Percentiles rank a stretch among this genome's conserved stretches.
phyloP scores from a whole-genome alignment of 257 asterid genomes.

The Solanum clarkiae region DNA sequence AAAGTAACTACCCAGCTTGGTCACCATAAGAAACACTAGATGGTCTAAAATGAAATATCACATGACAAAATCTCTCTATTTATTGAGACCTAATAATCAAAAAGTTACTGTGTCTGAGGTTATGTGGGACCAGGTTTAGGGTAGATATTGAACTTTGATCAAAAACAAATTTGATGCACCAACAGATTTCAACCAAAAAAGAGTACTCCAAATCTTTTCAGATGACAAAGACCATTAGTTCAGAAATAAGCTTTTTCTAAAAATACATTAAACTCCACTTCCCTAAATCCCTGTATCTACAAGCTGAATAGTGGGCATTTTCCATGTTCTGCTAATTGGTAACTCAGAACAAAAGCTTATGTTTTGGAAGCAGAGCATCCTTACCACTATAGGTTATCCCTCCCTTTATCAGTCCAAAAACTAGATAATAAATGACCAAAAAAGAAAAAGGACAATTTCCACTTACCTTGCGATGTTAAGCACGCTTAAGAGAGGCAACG shows the following conservation, averaged over 20 bases:
- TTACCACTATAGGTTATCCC: background rate
- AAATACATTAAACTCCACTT: background rate
- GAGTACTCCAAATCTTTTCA: background rate
- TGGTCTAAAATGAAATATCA: background rate
- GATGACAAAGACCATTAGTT: background rate
- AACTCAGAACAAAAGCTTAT: background rate
- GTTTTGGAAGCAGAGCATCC: background rate
- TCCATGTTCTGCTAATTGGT: background rate
- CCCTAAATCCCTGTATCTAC: background rate
- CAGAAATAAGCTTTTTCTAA: background rate
- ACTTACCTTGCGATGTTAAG: constrained; percentile 84
- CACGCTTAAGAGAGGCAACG: constrained; percentile 84
- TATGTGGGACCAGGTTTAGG: background rate
- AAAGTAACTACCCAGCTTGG: background rate
- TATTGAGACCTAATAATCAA: background rate
- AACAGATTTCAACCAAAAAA: background rate
- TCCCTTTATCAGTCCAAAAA: background rate
- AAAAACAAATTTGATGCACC: background rate
- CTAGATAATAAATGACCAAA: background rate
- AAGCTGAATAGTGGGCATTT: background rate
- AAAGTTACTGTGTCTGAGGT: background rate
- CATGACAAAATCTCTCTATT: background rate
- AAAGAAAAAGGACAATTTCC: background rate
- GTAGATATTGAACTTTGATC: background rate
- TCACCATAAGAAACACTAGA: background rate